These are phyloP conservation scores for Cucumis cinereus DNA, from an alignment of 306 rosid genomes.

Conservation along the genomic window DNA sequence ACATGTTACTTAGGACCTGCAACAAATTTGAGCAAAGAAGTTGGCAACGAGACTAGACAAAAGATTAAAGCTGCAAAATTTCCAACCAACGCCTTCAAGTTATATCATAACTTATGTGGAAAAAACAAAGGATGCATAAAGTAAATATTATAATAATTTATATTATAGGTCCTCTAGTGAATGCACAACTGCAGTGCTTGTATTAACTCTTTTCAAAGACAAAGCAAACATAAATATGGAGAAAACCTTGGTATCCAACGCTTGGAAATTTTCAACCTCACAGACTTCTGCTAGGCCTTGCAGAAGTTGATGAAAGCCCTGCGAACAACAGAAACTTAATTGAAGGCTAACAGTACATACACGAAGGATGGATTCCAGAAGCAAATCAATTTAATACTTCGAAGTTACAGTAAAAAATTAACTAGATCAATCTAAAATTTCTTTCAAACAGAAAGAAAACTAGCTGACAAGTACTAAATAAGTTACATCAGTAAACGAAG, in stretches of 20 bases:
- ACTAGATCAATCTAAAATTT: background rate
- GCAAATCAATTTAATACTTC: background rate
- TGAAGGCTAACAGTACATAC: background rate
- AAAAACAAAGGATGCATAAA: background rate
- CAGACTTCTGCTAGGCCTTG: conserved; percentile 37
- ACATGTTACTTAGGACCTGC: conserved; percentile 53
- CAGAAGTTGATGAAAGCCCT: conserved; percentile 58
- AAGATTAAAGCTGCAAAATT: background rate
- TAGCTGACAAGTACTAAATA: background rate
- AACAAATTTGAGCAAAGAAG: conserved; percentile 13
- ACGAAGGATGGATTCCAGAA: background rate
- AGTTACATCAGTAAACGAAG: background rate
- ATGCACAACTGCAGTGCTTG: background rate
- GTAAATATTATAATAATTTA: background rate
- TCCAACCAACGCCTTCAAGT: background rate
- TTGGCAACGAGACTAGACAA: background rate
- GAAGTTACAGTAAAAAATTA: background rate
- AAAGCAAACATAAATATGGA: background rate
- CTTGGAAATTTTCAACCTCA: conserved; percentile 20
- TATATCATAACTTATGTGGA: background rate
- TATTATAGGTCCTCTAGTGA: background rate
- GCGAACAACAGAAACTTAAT: conserved; percentile 5
- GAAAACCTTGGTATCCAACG: conserved; percentile 42
- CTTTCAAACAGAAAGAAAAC: background rate
- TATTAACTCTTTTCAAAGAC: background rate